phyloP scores from a whole-genome alignment of 352 stramenopile genomes.

The Halophytophthora polymorphica region DNA sequence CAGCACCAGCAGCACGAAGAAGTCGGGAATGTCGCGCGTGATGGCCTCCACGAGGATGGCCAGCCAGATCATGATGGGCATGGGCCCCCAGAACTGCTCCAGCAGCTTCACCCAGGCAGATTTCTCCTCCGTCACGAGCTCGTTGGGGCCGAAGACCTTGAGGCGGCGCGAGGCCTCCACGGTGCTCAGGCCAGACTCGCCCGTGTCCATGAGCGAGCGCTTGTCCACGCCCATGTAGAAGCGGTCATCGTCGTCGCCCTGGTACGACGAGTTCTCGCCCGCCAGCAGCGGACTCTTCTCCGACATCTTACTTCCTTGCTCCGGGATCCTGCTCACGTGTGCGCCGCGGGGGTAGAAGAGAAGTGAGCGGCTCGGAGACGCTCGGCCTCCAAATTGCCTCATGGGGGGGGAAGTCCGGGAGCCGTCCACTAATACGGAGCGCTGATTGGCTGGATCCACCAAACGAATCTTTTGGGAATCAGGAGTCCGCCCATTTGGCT shows the following conservation, averaged over 20 bases:
- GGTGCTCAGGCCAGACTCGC: slow-evolving; percentile 70
- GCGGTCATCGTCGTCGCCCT: slow-evolving; percentile 50
- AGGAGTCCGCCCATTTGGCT: no score
- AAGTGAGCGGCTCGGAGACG: slow-evolving; percentile 1
- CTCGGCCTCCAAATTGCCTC: background rate
- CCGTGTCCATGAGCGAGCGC: slow-evolving; percentile 63
- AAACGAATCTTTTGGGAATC: slow-evolving; percentile 5
- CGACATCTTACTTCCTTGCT: slow-evolving; percentile 15
- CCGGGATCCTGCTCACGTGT: background rate
- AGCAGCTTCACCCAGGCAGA: slow-evolving; percentile 53
- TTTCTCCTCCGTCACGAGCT: slow-evolving; percentile 59
- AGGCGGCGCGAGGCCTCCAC: slow-evolving; percentile 72
- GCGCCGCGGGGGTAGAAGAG: slow-evolving; percentile 3
- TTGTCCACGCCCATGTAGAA: slow-evolving; percentile 85
- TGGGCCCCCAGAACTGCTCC: slow-evolving; percentile 75
- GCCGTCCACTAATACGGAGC: background rate
- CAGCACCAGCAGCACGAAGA: slow-evolving; percentile 68
- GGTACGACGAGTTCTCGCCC: slow-evolving; percentile 30
- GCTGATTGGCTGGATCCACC: background rate
- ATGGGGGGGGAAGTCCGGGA: background rate
- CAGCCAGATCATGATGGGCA: slow-evolving; percentile 92
- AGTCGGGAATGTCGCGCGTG: slow-evolving; percentile 49
- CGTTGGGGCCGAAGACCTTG: slow-evolving; percentile 88
- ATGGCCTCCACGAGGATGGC: slow-evolving; percentile 82
- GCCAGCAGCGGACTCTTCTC: slow-evolving; percentile 66